Evolutionary conservation across 2,329 filamentous ascomycete species (phyloP).

Genomic region (Colletotrichum karsti): DNA sequence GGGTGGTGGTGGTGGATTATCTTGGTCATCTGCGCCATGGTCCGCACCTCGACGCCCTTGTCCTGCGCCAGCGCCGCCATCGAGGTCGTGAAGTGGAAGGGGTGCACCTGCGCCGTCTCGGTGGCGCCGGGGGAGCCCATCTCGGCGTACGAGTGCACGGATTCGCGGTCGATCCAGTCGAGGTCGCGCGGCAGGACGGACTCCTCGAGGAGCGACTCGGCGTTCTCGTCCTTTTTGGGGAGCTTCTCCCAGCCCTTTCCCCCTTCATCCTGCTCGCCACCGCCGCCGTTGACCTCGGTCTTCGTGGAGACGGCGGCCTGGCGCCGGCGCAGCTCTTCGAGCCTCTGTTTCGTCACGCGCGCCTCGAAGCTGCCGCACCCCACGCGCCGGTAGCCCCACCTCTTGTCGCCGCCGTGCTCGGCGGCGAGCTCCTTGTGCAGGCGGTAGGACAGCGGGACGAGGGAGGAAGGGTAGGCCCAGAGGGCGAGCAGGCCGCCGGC

Average conservation of each 20-base stretch:
- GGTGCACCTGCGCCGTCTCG: constrained; percentile 94
- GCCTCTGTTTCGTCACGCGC: constrained; percentile 44
- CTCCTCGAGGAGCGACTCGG: constrained; percentile 56
- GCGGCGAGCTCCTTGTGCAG: constrained; percentile 86
- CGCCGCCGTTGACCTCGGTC: constrained; percentile 4
- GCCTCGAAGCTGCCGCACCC: constrained; percentile 71
- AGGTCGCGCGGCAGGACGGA: constrained; percentile 78
- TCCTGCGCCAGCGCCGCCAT: constrained; percentile 82
- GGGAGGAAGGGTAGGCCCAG: constrained; percentile 88
- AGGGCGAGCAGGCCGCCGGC: constrained; percentile 89
- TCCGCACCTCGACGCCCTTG: constrained; percentile 72
- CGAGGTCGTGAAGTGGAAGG: constrained; percentile 85
- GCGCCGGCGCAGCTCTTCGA: constrained; percentile 39
- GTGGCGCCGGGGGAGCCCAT: constrained; percentile 77
- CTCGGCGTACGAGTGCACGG: constrained; percentile 76
- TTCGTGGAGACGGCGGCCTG: constrained; percentile 30
- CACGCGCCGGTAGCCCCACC: constrained; percentile 88
- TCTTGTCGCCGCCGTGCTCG: constrained; percentile 78
- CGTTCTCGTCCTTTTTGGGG: constrained; percentile 65
- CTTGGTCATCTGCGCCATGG: constrained; percentile 75
- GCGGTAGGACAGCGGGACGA: constrained; percentile 86
- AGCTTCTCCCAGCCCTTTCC: constrained; percentile 69
- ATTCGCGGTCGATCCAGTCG: constrained; percentile 81
- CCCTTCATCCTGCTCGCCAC: constrained; percentile 35
- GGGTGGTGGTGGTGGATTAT: too few species aligned